Evolutionary conservation across 1,139 yeast genomes (phyloP).

Genomic region (Suhomyces bokatorum): DNA sequence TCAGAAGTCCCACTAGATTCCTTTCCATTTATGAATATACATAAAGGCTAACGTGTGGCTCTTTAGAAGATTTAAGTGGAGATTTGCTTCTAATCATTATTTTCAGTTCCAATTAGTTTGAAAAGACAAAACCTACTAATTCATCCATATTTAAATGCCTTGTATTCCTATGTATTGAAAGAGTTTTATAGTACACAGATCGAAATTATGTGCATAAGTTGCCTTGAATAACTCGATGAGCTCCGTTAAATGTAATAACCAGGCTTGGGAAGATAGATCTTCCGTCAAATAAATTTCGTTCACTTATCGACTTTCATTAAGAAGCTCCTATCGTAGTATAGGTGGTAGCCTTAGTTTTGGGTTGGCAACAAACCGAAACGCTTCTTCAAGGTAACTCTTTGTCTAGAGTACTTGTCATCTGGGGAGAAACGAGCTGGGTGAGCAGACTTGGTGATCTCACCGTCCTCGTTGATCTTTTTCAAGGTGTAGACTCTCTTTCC

Average conservation of each 20-base stretch:
- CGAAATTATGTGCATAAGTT: not conserved
- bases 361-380: conserved; percentile 89
- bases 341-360: conserved; percentile 45
- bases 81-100: too few relatives aligned
- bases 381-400: conserved; percentile 96
- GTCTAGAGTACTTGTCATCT: conserved; percentile 98
- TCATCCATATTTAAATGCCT: not conserved
- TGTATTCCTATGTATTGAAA: conserved; percentile 4
- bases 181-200: conserved; percentile 1
- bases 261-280: not conserved
- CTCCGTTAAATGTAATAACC: not conserved
- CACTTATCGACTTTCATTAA: not conserved
- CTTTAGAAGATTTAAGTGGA: too few relatives aligned
- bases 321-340: too few relatives aligned
- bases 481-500: conserved; percentile 96
- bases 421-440: conserved; percentile 99
- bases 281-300: not conserved
- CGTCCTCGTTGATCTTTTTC: conserved; percentile 73
- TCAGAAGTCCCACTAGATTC: too few relatives aligned
- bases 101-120: too few relatives aligned
- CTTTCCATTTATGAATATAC: too few relatives aligned
- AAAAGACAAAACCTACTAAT: too few relatives aligned
- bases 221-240: not conserved
- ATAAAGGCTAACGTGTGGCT: too few relatives aligned
- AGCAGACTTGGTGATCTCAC: conserved; percentile 97